Conservation (phyloP, 192 early-diverging fungal species). For the Rhizophagus clarus region DNA sequence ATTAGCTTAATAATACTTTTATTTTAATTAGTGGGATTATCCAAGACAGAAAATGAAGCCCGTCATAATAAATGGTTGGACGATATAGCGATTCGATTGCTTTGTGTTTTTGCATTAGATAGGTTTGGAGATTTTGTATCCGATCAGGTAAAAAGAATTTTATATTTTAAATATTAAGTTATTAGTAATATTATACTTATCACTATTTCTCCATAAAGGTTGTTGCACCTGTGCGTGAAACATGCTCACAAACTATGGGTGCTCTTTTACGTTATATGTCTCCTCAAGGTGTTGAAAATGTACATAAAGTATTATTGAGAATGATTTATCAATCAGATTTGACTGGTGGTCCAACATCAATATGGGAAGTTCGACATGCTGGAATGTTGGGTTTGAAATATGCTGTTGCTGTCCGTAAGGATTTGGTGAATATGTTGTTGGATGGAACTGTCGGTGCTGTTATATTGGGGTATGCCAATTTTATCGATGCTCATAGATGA, state of each 20-base stretch:
- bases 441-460: slow-evolving; percentile 78
- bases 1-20: neutral
- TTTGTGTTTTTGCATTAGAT: slow-evolving; percentile 94
- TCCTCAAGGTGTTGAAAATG: slow-evolving; percentile 57
- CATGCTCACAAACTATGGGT: slow-evolving; percentile 81
- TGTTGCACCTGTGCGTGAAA: slow-evolving; percentile 94
- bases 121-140: slow-evolving; percentile 96
- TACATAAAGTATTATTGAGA: slow-evolving; percentile 69
- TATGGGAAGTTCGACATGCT: slow-evolving; percentile 94
- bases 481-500: neutral
- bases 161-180: neutral
- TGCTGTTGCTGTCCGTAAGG: slow-evolving; percentile 86
- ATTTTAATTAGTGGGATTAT: slow-evolving; percentile 45
- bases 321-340: slow-evolving; percentile 64
- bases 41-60: slow-evolving; percentile 56
- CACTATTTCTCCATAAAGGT: slow-evolving; percentile 46
- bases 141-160: slow-evolving; percentile 62
- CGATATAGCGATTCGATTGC: slow-evolving; percentile 84
- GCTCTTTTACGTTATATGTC: slow-evolving; percentile 69
- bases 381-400: slow-evolving; percentile 94
- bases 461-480: slow-evolving; percentile 61
- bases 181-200: neutral
- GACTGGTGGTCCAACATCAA: slow-evolving; percentile 42
- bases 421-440: slow-evolving; percentile 78
- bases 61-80: slow-evolving; percentile 82